Percentiles rank a stretch among this genome's conserved stretches.
These are phyloP conservation scores for Malassezia sp. DNA, from an alignment of 1,284 basidiomycete species.

Conservation along the genomic window DNA sequence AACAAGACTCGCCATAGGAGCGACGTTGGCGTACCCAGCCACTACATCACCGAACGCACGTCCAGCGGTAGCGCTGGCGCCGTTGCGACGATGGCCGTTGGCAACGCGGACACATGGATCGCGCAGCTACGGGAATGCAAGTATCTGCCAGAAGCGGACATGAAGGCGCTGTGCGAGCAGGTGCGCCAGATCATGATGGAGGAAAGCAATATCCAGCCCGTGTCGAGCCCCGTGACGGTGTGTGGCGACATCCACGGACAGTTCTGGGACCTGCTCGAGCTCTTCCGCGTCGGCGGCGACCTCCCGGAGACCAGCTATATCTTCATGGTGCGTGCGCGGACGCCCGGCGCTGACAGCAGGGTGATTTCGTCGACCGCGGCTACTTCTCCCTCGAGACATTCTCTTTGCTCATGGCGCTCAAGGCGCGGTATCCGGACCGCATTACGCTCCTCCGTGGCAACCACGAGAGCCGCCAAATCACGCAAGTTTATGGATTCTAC, in stretches of 20 bases:
- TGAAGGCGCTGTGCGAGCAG: conserved; percentile 76
- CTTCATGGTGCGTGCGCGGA: conserved; percentile 63
- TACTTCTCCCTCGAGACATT: conserved; percentile 95
- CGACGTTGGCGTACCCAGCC: too few relatives aligned
- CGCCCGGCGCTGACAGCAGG: conserved; percentile 51
- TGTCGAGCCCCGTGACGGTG: conserved; percentile 77
- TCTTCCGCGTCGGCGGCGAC: conserved; percentile 76
- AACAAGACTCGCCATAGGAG: too few relatives aligned
- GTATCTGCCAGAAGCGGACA: conserved; percentile 77
- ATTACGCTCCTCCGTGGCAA: conserved; percentile 85
- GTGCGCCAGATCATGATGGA: conserved; percentile 78
- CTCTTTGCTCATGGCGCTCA: conserved; percentile 73
- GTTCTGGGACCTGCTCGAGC: conserved; percentile 86
- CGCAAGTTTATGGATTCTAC: conserved; percentile 95
- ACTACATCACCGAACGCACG: too few relatives aligned
- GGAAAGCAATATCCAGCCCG: conserved; percentile 88
- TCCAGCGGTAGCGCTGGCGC: too few relatives aligned
- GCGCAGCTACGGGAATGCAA: conserved; percentile 67
- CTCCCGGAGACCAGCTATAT: conserved; percentile 85
- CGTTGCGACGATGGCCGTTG: conserved; percentile 11
- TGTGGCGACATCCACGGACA: conserved; percentile 92
- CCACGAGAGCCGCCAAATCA: conserved; percentile 91
- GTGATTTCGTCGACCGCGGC: conserved; percentile 93
- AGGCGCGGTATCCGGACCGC: conserved; percentile 84
- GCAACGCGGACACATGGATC: conserved; percentile 41